These are phyloP conservation scores for Phytophthora cryptogea DNA, from an alignment of 352 stramenopile species.

Conservation along the genomic window DNA sequence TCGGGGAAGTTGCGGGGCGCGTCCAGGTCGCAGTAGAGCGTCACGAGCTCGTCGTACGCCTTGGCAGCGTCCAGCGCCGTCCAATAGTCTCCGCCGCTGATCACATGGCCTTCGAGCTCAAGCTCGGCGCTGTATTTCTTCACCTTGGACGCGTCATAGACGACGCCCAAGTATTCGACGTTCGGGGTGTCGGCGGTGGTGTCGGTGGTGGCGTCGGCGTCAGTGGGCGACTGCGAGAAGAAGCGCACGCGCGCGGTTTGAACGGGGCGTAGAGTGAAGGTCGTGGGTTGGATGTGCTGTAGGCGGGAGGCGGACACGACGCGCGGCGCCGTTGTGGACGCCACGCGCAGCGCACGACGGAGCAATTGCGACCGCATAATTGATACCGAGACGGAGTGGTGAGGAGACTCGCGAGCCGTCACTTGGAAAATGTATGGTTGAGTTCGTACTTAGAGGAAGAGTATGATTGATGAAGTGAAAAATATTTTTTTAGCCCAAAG, in stretches of 20 bases:
- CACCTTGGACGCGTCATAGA: constrained; percentile 67
- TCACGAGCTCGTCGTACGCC: constrained; percentile 82
- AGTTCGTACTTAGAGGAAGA: neutral
- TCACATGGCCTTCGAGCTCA: constrained; percentile 65
- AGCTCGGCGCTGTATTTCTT: constrained; percentile 87
- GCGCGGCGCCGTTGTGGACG: neutral
- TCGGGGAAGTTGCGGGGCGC: constrained; percentile 75
- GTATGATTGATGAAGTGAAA: too few relatives aligned
- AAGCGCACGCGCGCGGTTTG: constrained; percentile 1
- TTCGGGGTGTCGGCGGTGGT: constrained; percentile 34
- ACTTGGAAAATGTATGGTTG: constrained; percentile 17
- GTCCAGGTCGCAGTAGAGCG: constrained; percentile 78
- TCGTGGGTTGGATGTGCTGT: neutral
- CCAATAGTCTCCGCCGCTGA: constrained; percentile 84
- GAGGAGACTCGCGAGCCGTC: neutral
- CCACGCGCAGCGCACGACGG: constrained; percentile 17
- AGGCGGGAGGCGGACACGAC: neutral
- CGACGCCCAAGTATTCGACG: constrained; percentile 68
- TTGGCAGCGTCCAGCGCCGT: constrained; percentile 81
- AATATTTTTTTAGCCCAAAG: too few relatives aligned
- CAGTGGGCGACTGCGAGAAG: constrained; percentile 26
- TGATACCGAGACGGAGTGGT: constrained; percentile 3
- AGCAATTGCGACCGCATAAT: constrained; percentile 31
- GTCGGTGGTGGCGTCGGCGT: constrained; percentile 31
- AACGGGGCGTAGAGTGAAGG: constrained; percentile 1